Base-by-base conservation (phyloP, 2,329 filamentous ascomycete genomes). In the Fusarium staphyleae region DNA sequence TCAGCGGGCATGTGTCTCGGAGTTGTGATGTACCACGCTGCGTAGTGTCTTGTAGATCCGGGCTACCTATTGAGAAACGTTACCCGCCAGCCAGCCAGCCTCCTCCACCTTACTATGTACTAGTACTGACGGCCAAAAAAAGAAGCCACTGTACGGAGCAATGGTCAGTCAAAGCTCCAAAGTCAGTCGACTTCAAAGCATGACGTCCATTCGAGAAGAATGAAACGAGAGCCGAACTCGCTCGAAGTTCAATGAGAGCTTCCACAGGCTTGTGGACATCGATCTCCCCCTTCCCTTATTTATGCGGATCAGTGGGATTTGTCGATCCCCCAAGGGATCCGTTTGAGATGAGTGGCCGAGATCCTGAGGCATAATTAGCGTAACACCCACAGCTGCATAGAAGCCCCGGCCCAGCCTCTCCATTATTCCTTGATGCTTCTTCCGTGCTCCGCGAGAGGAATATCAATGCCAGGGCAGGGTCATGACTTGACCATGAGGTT, bases 271-370 rank as follows among this genome's bases (percentile, higher is more conserved):
- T 36, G 36, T 22, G 12, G 30, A 14, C 22, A 15, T 13, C 28
- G 9, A 59, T 58, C 50, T 52, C 44, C 30, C 39, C 42, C 29
- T 7, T 30, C 59, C 10, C 13, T 30, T 12, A 54, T 63, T 63
- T 63, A 58, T 66, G 62, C 44, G 43, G 50, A 37, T 16, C 41
- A 32, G 50, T 63, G 62, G n/a, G 62, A 39, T 34, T 54, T n/a
- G 35, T 39, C 22, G 46, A 62, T 62, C 47, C 19, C 41, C 52
- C 35, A 45, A 33, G 35, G 35, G 44, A 24, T 39, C 18, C 26
- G 22, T n/a, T 35, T 11, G 34, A 43, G 43, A 36, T 48, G 49
- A 13, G 15, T 9, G 39, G 29, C 16, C 54, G 30, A 36, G 43
- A 55, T 44, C 40, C 35, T 30, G 40, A 37, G 30, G 50, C 18